Evolutionary conservation across 169 alveolate genomes (phyloP).

Genomic region (Plasmodium falciparum): DNA sequence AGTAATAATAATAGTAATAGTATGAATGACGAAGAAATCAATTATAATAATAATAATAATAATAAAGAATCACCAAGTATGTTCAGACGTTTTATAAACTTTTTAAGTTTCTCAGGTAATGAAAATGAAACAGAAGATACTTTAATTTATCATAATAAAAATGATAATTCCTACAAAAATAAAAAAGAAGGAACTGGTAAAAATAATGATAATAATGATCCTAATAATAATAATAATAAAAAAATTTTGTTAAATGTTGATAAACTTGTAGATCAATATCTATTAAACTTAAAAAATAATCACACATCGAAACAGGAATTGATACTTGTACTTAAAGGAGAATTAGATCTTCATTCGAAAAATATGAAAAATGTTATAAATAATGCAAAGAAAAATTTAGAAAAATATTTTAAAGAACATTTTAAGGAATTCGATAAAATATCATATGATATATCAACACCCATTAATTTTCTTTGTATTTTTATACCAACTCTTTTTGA

Average conservation of each 20-base stretch:
- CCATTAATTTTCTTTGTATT: conserved; percentile 66
- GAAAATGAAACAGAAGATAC: neutral
- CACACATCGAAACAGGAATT: conserved; percentile 35
- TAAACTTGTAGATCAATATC: conserved; percentile 53
- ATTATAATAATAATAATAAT: neutral
- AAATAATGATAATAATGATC: neutral
- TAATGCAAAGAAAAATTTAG: conserved; percentile 18
- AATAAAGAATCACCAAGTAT: neutral
- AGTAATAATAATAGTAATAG: neutral
- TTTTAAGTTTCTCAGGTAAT: neutral
- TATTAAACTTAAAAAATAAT: conserved; percentile 27
- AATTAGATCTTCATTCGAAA: conserved; percentile 31
- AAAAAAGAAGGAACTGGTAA: neutral
- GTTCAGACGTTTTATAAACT: neutral
- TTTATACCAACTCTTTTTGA: conserved; percentile 66
- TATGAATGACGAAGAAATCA: neutral
- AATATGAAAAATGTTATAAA: conserved; percentile 23
- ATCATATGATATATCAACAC: conserved; percentile 40
- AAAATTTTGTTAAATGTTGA: neutral
- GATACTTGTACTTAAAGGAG: conserved; percentile 47
- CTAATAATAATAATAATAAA: neutral
- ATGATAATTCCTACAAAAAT: neutral
- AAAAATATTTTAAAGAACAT: conserved; percentile 20
- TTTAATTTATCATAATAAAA: neutral
- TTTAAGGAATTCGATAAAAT: conserved; percentile 29